Conservation (phyloP, 2,329 filamentous ascomycete genomes). For the Rhexocercosporidium sp. region DNA sequence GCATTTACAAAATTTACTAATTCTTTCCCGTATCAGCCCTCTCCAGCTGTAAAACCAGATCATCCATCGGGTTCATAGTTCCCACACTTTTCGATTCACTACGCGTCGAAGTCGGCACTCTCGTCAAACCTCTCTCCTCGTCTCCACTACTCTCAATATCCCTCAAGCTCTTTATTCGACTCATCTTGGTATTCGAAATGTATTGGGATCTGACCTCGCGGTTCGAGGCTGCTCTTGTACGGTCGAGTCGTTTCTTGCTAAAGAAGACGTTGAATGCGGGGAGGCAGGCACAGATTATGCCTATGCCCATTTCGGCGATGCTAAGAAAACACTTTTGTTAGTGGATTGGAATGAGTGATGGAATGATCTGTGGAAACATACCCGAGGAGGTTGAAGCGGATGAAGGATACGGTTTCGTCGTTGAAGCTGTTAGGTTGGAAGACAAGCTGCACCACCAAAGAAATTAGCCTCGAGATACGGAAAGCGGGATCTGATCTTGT, state of each 20-base stretch:
- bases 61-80: background rate
- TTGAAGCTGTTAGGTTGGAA: conserved; percentile 20
- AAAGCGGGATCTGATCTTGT: too few species aligned
- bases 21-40: background rate
- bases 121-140: conserved; percentile 3
- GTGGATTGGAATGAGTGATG: background rate
- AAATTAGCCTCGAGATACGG: background rate
- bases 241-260: background rate
- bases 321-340: background rate
- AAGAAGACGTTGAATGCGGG: conserved; percentile 18
- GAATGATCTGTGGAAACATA: background rate
- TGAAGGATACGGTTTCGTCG: conserved; percentile 19
- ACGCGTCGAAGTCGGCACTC: background rate
- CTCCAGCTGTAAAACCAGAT: background rate
- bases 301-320: conserved; percentile 15
- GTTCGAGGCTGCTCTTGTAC: background rate
- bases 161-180: background rate
- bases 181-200: conserved; percentile 4
- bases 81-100: background rate
- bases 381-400: conserved; percentile 24
- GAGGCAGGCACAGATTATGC: conserved; percentile 9
- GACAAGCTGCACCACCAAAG: background rate
- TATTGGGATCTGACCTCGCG: background rate
- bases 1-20: background rate
- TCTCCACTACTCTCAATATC: conserved; percentile 4